Conservation (phyloP, 495 filamentous ascomycete species). For the Trichoderma erinaceum region DNA sequence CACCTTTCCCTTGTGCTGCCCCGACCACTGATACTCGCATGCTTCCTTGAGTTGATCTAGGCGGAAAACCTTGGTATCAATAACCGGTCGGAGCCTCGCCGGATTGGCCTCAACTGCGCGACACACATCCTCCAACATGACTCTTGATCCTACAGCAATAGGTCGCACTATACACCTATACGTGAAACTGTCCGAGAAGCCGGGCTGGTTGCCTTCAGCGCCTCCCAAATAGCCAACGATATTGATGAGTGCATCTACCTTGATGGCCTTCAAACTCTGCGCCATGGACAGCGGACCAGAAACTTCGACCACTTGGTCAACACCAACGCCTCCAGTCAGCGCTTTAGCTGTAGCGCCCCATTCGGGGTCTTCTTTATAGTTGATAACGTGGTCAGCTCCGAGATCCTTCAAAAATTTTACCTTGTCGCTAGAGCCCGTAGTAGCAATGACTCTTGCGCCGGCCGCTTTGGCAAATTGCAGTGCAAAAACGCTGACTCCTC, state of each 20-base stretch:
- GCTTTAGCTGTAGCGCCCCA: slow-evolving; percentile 57
- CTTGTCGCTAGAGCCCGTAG: slow-evolving; percentile 33
- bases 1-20: slow-evolving; percentile 28
- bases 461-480: slow-evolving; percentile 33
- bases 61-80: slow-evolving; percentile 22
- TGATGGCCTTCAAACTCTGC: slow-evolving; percentile 50
- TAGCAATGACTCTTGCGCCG: slow-evolving; percentile 36
- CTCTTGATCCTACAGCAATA: slow-evolving; percentile 46
- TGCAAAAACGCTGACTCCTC: slow-evolving; percentile 31
- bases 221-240: slow-evolving; percentile 52
- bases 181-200: slow-evolving; percentile 41
- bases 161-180: slow-evolving; percentile 46
- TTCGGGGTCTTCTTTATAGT: slow-evolving; percentile 54
- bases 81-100: slow-evolving; percentile 23
- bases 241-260: slow-evolving; percentile 50
- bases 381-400: slow-evolving; percentile 48
- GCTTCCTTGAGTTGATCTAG: slow-evolving; percentile 29
- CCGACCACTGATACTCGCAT: slow-evolving; percentile 24
- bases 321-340: slow-evolving; percentile 48
- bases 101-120: slow-evolving; percentile 24
- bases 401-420: slow-evolving; percentile 31
- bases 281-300: slow-evolving; percentile 47
- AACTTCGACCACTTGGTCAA: slow-evolving; percentile 55
- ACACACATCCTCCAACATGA: slow-evolving; percentile 49
- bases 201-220: slow-evolving; percentile 33